Evolutionary conservation across 1,284 basidiomycete genomes (phyloP).

Genomic region (Tremellales sp.): DNA sequence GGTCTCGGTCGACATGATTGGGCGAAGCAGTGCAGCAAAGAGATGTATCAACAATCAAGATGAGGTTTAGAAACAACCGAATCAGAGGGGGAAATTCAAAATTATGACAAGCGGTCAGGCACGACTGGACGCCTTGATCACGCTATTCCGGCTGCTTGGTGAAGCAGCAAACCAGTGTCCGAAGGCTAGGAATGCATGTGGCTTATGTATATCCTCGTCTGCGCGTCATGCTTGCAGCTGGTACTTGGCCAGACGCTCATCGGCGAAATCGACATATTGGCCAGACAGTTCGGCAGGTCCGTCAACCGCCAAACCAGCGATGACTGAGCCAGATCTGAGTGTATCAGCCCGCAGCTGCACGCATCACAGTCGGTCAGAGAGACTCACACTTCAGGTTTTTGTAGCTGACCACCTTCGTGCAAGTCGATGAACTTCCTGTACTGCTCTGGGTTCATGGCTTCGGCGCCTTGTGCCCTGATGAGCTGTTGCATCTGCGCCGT

Average conservation of each 20-base stretch:
- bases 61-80: no score
- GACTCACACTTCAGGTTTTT: constrained; percentile 47
- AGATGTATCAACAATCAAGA: no score
- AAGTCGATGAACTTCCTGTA: constrained; percentile 48
- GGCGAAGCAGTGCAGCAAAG: neutral
- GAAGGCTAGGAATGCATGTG: no score
- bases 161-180: no score
- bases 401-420: constrained; percentile 50
- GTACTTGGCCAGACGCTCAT: constrained; percentile 27
- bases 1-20: constrained; percentile 58
- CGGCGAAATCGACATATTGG: constrained; percentile 53
- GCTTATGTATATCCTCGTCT: no score
- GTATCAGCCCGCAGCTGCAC: constrained; percentile 1
- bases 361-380: neutral
- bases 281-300: constrained; percentile 46
- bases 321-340: constrained; percentile 48
- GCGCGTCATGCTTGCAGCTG: no score
- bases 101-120: neutral
- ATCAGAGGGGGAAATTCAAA: neutral
- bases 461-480: constrained; percentile 38
- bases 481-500: constrained; percentile 46
- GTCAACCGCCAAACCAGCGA: constrained; percentile 50
- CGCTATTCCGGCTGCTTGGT: neutral
- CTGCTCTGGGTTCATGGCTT: constrained; percentile 45
- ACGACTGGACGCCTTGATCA: neutral